phyloP scores from a whole-genome alignment of 768 basidiomycete genomes.

The Auriscalpium microsporum region DNA sequence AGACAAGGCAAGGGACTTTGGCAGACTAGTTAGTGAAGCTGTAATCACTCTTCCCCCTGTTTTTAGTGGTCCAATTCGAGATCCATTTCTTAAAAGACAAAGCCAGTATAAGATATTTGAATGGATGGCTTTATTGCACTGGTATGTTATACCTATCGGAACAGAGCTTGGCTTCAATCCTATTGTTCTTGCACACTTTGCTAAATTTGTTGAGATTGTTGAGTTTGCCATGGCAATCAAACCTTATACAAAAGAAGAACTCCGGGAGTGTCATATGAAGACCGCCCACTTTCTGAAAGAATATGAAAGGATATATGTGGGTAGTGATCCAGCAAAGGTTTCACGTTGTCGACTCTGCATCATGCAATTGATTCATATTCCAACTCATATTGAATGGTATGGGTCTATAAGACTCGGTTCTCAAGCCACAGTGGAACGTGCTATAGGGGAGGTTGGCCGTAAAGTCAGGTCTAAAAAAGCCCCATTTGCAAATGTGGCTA shows the following conservation, averaged over 20 bases:
- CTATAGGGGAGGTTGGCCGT: background rate
- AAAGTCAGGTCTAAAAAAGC: background rate
- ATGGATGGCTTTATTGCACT: background rate
- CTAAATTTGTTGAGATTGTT: background rate
- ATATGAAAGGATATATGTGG: background rate
- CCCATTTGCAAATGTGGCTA: background rate
- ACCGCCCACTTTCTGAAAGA: background rate
- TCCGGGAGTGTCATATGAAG: background rate
- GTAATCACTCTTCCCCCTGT: background rate
- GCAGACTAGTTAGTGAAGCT: background rate
- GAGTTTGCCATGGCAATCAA: background rate
- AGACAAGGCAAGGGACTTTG: background rate
- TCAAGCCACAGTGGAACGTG: background rate
- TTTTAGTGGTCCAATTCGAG: background rate
- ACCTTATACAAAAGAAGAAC: background rate
- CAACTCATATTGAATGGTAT: slow-evolving; percentile 25
- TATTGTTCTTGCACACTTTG: slow-evolving; percentile 8
- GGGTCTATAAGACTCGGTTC: slow-evolving; percentile 24
- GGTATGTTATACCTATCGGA: background rate
- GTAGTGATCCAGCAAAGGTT: background rate
- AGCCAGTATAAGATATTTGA: background rate
- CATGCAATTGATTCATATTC: background rate
- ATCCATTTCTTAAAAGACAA: background rate
- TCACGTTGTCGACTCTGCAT: background rate
- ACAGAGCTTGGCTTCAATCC: background rate